Conservation (phyloP, 192 early-diverging fungal species). For the Podochytrium sp. region DNA sequence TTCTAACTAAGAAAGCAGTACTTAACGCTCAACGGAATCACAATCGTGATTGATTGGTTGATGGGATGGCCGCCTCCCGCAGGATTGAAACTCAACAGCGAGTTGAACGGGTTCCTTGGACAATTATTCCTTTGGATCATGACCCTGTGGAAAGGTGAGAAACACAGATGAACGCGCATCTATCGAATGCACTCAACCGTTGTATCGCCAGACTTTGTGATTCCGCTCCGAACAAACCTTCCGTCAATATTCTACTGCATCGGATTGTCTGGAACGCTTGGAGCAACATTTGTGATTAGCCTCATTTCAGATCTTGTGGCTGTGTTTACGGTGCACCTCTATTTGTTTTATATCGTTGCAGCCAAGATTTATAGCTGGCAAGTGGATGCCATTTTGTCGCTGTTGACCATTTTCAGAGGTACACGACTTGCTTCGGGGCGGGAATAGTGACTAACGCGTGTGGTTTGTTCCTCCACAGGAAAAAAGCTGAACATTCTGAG, state of each 20-base stretch:
- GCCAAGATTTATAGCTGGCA: constrained; percentile 94
- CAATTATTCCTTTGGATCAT: constrained; percentile 90
- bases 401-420: constrained; percentile 93
- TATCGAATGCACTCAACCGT: neutral
- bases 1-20: no score
- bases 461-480: constrained; percentile 46
- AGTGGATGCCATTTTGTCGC: constrained; percentile 76
- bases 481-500: constrained; percentile 85
- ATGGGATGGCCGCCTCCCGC: constrained; percentile 79
- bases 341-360: constrained; percentile 94
- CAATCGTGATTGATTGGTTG: constrained; percentile 81
- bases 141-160: constrained; percentile 77
- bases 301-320: constrained; percentile 83
- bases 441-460: no score
- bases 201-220: constrained; percentile 32
- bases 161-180: neutral
- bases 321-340: constrained; percentile 87
- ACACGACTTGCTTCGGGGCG: constrained; percentile 35
- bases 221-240: constrained; percentile 38
- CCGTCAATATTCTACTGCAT: constrained; percentile 70
- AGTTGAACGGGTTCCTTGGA: constrained; percentile 85
- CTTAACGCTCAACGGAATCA: constrained; percentile 27
- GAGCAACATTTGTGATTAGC: constrained; percentile 83
- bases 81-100: constrained; percentile 94
- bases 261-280: constrained; percentile 77